phyloP scores from a whole-genome alignment of 495 filamentous ascomycete genomes.

The Aspergillus saccharolyticus region DNA sequence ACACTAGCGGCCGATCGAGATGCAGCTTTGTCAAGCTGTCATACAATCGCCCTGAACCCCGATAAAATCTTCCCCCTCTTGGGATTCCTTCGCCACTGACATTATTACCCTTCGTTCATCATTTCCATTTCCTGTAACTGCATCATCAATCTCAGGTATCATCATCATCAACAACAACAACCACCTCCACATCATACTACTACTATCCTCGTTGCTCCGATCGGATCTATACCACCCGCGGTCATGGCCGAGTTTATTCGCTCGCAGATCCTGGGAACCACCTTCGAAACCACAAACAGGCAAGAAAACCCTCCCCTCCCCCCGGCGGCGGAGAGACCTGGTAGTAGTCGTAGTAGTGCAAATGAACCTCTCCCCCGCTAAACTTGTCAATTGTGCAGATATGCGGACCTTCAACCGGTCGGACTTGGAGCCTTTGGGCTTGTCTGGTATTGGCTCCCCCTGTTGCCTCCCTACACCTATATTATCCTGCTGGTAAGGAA shows the following conservation, averaged over 20 bases:
- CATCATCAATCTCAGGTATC: not conserved
- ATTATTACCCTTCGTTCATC: not conserved
- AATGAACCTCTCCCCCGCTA: slow-evolving; percentile 3
- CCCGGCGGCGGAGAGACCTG: not conserved
- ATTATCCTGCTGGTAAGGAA: not conserved
- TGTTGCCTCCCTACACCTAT: not conserved
- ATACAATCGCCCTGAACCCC: not conserved
- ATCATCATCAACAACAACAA: not conserved
- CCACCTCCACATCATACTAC: not conserved
- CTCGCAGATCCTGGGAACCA: slow-evolving; percentile 97
- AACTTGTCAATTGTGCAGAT: slow-evolving; percentile 49
- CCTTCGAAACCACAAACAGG: slow-evolving; percentile 98
- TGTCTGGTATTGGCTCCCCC: slow-evolving; percentile 66
- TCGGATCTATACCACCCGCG: not conserved
- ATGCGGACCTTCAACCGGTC: slow-evolving; percentile 94
- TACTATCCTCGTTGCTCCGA: not conserved
- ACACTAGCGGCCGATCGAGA: slow-evolving; percentile 5
- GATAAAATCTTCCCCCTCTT: not conserved
- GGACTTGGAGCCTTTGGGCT: slow-evolving; percentile 98
- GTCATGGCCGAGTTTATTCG: slow-evolving; percentile 74
- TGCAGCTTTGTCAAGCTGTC: slow-evolving; percentile 2
- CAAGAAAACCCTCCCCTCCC: too few species aligned
- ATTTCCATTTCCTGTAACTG: not conserved
- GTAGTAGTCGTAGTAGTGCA: not conserved
- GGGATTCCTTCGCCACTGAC: not conserved